Evolutionary conservation across 148 eudicot species (phyloP), one percentile per base, ranked within the genome.

Genomic region (Persicaria maculosa): DNA sequence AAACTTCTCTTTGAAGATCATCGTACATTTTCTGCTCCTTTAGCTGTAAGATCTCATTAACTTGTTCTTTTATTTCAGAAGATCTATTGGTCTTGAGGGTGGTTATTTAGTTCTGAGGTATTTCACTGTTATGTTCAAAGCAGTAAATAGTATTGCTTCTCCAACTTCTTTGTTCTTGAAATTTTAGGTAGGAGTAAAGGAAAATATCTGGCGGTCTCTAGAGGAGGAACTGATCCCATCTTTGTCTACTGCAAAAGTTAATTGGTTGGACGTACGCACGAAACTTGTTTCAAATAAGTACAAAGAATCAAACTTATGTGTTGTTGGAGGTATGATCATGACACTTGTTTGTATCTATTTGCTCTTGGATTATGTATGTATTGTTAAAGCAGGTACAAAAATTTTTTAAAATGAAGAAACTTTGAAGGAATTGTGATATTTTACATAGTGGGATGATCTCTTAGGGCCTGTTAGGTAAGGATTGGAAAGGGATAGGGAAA

Each of bases 141-240:
- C 19, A 6, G 19, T 65, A 31, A 31, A 31, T 31, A 31, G 40
- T 46, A 65, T 65, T 12, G 7, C 10, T 48, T 48, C 12, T 65
- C 70, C 47, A 43, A 25, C 47, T 65, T 43, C 6, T 65, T 40
- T 65, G 25, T 70, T 46, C 44, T 72, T 36, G 45, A 52, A 78
- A 72, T 61, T 74, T 17, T 83, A 95, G 99, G 86, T 80, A 75
- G 80, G 80, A 65, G 87, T 89, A 45, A 85, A 68, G 80, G 99
- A 95, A 79, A 89, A 86, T 79, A 40, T 85, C 45, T 95, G 99
- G 99, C 85, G 50, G 76, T 80, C 96, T 75, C 79, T 95, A 81
- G 99, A 95, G 81, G 99, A 89, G 82, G 94, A 92, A 57, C 84
- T 95, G 83, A 72, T 88, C 76, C 96, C 99, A 73, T 82, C 97